Percentiles rank a stretch among this genome's conserved stretches.
Evolutionary conservation across 2,329 filamentous ascomycete genomes (phyloP).

Genomic region (Metarhizium album): DNA sequence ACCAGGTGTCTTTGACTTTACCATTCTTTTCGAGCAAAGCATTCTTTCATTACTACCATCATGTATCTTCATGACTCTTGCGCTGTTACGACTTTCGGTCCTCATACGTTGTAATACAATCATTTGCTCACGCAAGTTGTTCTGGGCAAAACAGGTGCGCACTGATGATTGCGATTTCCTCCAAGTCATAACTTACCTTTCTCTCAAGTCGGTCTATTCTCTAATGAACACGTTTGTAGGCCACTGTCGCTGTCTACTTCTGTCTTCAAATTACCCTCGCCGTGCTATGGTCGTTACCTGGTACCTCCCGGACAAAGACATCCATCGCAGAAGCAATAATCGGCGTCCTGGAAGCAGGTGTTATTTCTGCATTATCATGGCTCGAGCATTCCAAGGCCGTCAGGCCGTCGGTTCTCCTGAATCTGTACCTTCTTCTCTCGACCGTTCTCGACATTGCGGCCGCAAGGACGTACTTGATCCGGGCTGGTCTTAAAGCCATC

Average conservation of each 20-base stretch:
- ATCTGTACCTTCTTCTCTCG: constrained; percentile 20
- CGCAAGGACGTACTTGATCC: constrained; percentile 23
- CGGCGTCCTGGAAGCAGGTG: constrained; percentile 16
- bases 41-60: constrained; percentile 18
- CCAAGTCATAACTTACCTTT: not conserved
- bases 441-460: constrained; percentile 23
- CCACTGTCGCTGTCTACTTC: constrained; percentile 4
- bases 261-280: constrained; percentile 15
- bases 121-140: constrained; percentile 3
- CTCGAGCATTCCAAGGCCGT: constrained; percentile 22
- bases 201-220: too few relatives aligned
- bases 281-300: constrained; percentile 16
- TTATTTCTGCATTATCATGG: constrained; percentile 19
- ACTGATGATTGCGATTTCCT: fast-evolving
- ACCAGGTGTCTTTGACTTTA: constrained; percentile 18
- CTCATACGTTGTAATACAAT: constrained; percentile 8
- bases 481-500: constrained; percentile 13
- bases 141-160: constrained; percentile 15
- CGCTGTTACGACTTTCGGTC: constrained; percentile 9
- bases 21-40: constrained; percentile 20
- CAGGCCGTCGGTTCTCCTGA: constrained; percentile 22
- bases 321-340: constrained; percentile 20
- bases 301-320: constrained; percentile 13
- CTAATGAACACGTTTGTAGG: constrained; percentile 4
- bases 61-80: constrained; percentile 14